A percentile compares a stretch with the other conserved stretches of the same genome.
These are phyloP conservation scores for Ensete glaucum DNA, from an alignment of 176 grass and related monocot genomes.

Conservation along the genomic window DNA sequence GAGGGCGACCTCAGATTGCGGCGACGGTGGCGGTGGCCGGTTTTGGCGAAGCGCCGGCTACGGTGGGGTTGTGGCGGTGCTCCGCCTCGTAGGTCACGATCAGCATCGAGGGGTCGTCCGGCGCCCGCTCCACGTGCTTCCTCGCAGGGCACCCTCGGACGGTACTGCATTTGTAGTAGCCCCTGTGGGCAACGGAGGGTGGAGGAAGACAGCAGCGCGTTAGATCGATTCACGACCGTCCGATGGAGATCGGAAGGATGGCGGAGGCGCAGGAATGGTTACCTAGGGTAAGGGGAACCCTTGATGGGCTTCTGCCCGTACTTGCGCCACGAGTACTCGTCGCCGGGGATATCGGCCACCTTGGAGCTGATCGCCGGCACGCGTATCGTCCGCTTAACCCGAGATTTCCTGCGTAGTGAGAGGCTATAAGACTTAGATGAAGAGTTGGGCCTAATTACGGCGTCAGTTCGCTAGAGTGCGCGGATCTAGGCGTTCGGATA, in stretches of 20 bases:
- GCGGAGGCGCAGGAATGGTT: neutral
- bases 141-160: slow-evolving; percentile 13
- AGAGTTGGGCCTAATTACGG: neutral
- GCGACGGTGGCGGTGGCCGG: neutral
- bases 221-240: neutral
- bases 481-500: neutral
- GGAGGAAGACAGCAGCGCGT: neutral
- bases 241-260: no score
- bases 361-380: slow-evolving; percentile 24
- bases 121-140: slow-evolving; percentile 24
- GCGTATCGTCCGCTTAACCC: slow-evolving; percentile 17
- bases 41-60: neutral
- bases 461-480: no score
- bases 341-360: slow-evolving; percentile 11
- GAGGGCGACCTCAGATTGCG: neutral
- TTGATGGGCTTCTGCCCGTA: slow-evolving; percentile 30
- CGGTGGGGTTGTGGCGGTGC: slow-evolving; percentile 10
- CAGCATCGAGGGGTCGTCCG: slow-evolving; percentile 19
- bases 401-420: slow-evolving; percentile 3
- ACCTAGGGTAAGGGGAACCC: slow-evolving; percentile 21
- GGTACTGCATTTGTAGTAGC: slow-evolving; percentile 23
- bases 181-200: neutral
- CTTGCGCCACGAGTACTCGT: slow-evolving; percentile 24
- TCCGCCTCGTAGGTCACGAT: slow-evolving; percentile 29
- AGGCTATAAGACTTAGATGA: neutral